Conservation (phyloP, 2,329 filamentous ascomycete genomes). For the Cladosporium sp. region DNA sequence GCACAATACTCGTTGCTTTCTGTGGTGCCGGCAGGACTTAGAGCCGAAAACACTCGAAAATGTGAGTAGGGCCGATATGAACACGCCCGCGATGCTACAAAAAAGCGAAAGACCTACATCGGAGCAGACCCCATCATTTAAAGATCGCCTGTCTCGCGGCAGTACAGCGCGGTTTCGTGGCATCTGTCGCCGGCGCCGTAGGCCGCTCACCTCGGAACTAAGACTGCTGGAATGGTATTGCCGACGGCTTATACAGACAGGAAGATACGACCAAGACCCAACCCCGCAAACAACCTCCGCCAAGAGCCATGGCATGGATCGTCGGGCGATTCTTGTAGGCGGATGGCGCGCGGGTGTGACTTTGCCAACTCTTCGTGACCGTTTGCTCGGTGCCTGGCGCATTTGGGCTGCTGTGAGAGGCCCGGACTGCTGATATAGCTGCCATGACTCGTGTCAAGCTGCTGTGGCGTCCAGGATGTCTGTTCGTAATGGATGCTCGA, state of each 20-base stretch:
- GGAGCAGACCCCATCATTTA: no score
- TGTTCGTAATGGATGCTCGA: neutral
- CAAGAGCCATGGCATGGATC: slow-evolving; percentile 10
- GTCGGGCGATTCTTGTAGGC: slow-evolving; percentile 1
- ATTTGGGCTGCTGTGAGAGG: neutral
- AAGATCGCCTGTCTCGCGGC: neutral
- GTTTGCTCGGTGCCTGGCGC: no score
- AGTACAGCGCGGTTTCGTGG: neutral
- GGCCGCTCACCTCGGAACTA: slow-evolving; percentile 7
- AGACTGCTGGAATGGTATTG: neutral
- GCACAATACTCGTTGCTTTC: neutral
- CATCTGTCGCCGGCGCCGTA: slow-evolving; percentile 8
- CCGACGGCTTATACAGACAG: neutral
- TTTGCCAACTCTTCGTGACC: neutral
- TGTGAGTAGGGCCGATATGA: neutral
- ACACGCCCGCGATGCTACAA: no score
- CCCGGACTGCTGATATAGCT: neutral
- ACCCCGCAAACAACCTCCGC: slow-evolving; percentile 11
- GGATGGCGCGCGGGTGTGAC: neutral
- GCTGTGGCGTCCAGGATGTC: no score
- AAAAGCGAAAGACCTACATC: no score
- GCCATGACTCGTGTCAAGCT: neutral
- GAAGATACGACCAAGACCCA: slow-evolving; percentile 1
- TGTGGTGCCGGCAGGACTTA: neutral
- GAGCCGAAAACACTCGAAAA: neutral